Evolutionary conservation across 768 basidiomycete genomes (phyloP), one percentile per base, ranked within the genome.

Genomic region (Cystobasidium onofrii): DNA sequence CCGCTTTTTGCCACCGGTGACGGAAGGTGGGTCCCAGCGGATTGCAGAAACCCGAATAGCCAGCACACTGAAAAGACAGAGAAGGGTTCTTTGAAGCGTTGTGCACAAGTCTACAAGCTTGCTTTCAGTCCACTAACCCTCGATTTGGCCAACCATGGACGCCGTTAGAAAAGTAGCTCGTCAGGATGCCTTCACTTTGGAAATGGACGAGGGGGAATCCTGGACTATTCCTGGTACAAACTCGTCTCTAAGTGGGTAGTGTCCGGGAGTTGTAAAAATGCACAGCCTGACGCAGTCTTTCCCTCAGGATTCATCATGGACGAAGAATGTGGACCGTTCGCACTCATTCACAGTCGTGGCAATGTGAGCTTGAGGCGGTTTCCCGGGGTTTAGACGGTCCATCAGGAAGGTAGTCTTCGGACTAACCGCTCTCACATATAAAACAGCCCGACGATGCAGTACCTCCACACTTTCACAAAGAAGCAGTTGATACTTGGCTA

Each of bases 401-500:
- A 63, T 63, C 61, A 10, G 29, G 29, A 23, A 33, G n/a, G n/a
- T n/a, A n/a, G n/a, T n/a, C 61, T 25, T 63, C 61, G 33, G 27
- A 54, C 52, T 54, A 20, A n/a, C 27, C 7, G 27, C 18, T 29
- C 10, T 20, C 52, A 7, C 52, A 6, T 54, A 6, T 60, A 27
- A 12, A 18, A 27, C 44, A 67, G 65, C 65, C 65, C 44, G 65
- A 67, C 23, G 65, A 23, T 23, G 36, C 65, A 6, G 65, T 67
- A 17, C 44, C 50, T 3, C 65, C 65, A 18, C 65, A 67, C 29
- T 54, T 50, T 3, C 65, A 67, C 44, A 46, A 54, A 12, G 27
- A 46, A 33, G 65, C 65, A 29, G 44, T 67, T 9, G 65, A 67
- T 27, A 67, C 65, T 2, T 67, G 65, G 65, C 65, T 67, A 23